These are phyloP conservation scores for Solanum chilense DNA, from an alignment of 257 asterid genomes.

Conservation along the genomic window DNA sequence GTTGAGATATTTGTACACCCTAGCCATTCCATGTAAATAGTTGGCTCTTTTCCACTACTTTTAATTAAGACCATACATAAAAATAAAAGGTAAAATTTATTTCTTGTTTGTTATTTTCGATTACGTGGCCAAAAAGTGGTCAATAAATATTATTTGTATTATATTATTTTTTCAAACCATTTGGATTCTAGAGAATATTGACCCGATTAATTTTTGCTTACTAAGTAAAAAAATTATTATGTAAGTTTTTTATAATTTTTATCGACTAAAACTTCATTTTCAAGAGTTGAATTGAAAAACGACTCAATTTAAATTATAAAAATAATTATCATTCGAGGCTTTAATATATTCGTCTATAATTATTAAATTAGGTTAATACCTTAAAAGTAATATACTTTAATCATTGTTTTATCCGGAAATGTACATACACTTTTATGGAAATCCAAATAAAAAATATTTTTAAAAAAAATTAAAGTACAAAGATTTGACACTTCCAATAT, in stretches of 20 bases:
- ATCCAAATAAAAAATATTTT: neutral
- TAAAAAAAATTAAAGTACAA: neutral
- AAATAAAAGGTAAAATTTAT: neutral
- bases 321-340: neutral
- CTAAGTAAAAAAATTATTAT: neutral
- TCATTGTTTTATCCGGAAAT: neutral
- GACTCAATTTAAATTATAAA: neutral
- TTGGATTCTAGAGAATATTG: neutral
- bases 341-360: neutral
- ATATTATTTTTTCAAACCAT: neutral
- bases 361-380: neutral
- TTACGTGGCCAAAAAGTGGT: neutral
- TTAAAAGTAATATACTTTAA: neutral
- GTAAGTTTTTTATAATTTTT: neutral
- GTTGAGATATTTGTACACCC: neutral
- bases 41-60: neutral
- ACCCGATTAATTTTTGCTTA: neutral
- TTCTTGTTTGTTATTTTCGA: neutral
- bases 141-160: neutral
- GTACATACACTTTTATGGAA: neutral
- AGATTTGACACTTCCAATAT: neutral
- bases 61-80: neutral
- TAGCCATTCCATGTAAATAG: neutral
- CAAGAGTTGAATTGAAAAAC: fast-evolving
- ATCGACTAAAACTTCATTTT: neutral